phyloP scores from a whole-genome alignment of 345 rosid species.

The Hypericum perforatum region DNA sequence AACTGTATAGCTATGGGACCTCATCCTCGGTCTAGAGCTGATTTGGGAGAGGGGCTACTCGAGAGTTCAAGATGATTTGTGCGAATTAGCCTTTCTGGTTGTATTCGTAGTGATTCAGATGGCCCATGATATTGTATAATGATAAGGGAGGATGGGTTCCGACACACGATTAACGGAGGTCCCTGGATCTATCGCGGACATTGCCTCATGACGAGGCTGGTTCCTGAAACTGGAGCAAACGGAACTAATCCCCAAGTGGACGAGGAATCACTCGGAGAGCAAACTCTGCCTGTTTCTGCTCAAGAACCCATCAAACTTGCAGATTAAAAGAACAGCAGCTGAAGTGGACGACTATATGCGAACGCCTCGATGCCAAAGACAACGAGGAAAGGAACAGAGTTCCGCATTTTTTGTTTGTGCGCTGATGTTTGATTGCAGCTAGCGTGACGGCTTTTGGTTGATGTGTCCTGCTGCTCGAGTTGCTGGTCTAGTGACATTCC shows the following conservation, averaged over 20 bases:
- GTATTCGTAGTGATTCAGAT: too few species aligned
- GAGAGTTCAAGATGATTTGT: too few species aligned
- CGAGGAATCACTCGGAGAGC: conserved; percentile 27
- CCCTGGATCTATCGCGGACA: too few species aligned
- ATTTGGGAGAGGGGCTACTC: too few species aligned
- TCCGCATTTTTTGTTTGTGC: conserved; percentile 23
- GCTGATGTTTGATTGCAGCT: conserved; percentile 27
- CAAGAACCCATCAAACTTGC: conserved; percentile 32
- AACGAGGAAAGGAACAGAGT: conserved; percentile 18
- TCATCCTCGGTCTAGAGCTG: too few species aligned
- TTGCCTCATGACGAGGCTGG: too few species aligned
- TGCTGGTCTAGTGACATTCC: conserved; percentile 24
- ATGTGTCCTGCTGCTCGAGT: conserved; percentile 21
- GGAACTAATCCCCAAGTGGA: conserved; percentile 23
- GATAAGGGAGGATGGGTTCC: too few species aligned
- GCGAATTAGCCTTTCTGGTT: too few species aligned
- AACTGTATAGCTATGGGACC: too few species aligned
- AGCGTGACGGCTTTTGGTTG: background rate
- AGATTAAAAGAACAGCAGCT: conserved; percentile 19
- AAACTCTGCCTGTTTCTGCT: conserved; percentile 23
- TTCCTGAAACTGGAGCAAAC: conserved; percentile 15
- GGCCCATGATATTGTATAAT: too few species aligned
- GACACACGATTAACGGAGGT: too few species aligned
- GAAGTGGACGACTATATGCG: too few species aligned
- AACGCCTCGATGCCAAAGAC: conserved; percentile 13